Percentiles rank a stretch among this genome's conserved stretches.
Conservation (phyloP, 2,329 filamentous ascomycete genomes). For the Metarhizium anisopliae region DNA sequence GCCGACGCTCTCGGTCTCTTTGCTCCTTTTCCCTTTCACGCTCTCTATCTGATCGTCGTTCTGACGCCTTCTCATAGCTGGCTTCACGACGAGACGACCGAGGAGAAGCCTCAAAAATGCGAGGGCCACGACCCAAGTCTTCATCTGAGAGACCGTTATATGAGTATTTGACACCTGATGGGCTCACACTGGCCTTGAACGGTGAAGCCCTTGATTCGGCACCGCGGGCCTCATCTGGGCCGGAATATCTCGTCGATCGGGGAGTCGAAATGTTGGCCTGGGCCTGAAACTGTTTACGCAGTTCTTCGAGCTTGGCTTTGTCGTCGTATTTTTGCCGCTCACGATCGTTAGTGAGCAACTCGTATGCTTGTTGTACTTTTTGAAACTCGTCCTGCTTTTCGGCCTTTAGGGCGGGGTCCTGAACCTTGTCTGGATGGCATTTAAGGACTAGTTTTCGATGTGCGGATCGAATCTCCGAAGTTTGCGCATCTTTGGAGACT, state of each 20-base stretch:
- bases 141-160: slow-evolving; percentile 39
- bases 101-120: slow-evolving; percentile 32
- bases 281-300: slow-evolving; percentile 45
- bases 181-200: slow-evolving; percentile 28
- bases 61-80: slow-evolving; percentile 38
- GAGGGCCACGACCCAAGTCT: slow-evolving; percentile 27
- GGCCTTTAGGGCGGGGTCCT: slow-evolving; percentile 66
- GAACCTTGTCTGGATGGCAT: slow-evolving; percentile 87
- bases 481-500: slow-evolving; percentile 61
- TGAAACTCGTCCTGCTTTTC: slow-evolving; percentile 83
- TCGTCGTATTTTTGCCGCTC: slow-evolving; percentile 72
- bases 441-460: slow-evolving; percentile 82
- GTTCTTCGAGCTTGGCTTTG: slow-evolving; percentile 55
- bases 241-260: slow-evolving; percentile 28
- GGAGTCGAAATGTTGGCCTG: slow-evolving; percentile 35
- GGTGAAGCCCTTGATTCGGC: slow-evolving; percentile 24
- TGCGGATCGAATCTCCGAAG: slow-evolving; percentile 64
- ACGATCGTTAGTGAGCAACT: slow-evolving; percentile 71
- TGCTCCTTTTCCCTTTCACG: slow-evolving; percentile 18
- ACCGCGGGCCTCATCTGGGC: slow-evolving; percentile 4
- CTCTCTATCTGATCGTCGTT: slow-evolving; percentile 33
- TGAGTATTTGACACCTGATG: slow-evolving; percentile 25
- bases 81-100: slow-evolving; percentile 34
- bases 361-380: slow-evolving; percentile 85
- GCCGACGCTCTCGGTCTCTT: slow-evolving; percentile 16